A percentile compares a stretch with the other conserved stretches of the same genome.
phyloP scores from a whole-genome alignment of 2,329 filamentous ascomycete genomes.

The Sporothrix mexicana region DNA sequence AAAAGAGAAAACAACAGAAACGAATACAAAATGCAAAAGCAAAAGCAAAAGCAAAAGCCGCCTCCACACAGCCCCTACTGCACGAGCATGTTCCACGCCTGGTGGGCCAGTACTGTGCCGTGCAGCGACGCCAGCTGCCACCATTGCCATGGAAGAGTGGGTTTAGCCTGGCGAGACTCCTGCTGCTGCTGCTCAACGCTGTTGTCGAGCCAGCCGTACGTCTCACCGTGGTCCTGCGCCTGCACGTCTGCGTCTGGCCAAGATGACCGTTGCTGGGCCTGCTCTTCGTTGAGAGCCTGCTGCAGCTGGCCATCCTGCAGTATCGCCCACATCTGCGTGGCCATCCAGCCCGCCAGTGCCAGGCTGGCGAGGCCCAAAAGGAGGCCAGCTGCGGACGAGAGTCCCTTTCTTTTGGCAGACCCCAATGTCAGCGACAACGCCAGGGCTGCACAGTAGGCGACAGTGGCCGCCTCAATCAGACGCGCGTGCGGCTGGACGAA shows the following conservation, averaged over 20 bases:
- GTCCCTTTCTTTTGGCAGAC: slow-evolving; percentile 30
- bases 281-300: background rate
- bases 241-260: background rate
- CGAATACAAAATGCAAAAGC: background rate
- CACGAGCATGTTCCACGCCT: slow-evolving; percentile 33
- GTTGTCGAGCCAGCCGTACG: slow-evolving; percentile 16
- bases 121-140: slow-evolving; percentile 37
- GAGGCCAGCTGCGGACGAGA: slow-evolving; percentile 15
- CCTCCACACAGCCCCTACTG: background rate
- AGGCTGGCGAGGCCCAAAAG: slow-evolving; percentile 33
- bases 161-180: background rate
- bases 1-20: background rate
- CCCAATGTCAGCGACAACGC: slow-evolving; percentile 28
- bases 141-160: slow-evolving; percentile 30
- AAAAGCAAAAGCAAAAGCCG: background rate
- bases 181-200: background rate
- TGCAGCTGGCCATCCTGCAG: slow-evolving; percentile 12
- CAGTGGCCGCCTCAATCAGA: slow-evolving; percentile 31
- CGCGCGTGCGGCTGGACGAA: slow-evolving; percentile 30
- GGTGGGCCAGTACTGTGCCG: slow-evolving; percentile 32
- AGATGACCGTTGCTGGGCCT: background rate
- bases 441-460: slow-evolving; percentile 34
- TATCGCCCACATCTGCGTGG: slow-evolving; percentile 26
- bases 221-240: background rate
- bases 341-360: slow-evolving; percentile 36